Conservation (phyloP, 208 protist species). For the Acanthamoeba lenticulata region DNA sequence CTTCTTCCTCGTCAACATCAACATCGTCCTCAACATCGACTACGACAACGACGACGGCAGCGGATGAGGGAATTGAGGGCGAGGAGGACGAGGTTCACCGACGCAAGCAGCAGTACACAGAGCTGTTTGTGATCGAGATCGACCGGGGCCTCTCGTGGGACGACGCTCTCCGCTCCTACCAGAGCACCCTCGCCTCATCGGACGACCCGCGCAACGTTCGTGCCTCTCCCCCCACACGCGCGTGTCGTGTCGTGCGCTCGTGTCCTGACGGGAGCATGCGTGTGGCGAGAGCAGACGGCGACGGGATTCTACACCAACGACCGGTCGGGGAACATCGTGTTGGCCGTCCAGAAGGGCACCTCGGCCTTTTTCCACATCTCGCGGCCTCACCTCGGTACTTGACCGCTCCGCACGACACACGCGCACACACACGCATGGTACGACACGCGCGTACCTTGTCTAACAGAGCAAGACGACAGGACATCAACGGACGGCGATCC, state of each 20-base stretch:
- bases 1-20: too few species aligned
- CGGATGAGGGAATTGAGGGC: background rate
- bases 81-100: background rate
- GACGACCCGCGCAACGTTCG: background rate
- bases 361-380: background rate
- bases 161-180: background rate
- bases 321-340: background rate
- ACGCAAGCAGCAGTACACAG: background rate
- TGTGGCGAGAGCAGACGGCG: background rate
- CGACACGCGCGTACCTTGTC: background rate
- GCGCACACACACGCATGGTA: too few species aligned
- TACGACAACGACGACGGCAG: background rate
- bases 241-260: background rate
- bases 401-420: background rate
- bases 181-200: background rate
- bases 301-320: constrained; percentile 28
- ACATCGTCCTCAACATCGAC: too few species aligned
- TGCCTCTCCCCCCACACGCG: background rate
- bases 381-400: background rate
- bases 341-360: background rate
- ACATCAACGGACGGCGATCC: background rate
- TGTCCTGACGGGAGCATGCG: background rate
- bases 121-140: background rate
- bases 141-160: background rate
- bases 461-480: too few species aligned